Percentiles rank a stretch among this genome's conserved stretches.
Evolutionary conservation across 2,329 filamentous ascomycete genomes (phyloP).

Genomic region (Hypoxylon sp.): DNA sequence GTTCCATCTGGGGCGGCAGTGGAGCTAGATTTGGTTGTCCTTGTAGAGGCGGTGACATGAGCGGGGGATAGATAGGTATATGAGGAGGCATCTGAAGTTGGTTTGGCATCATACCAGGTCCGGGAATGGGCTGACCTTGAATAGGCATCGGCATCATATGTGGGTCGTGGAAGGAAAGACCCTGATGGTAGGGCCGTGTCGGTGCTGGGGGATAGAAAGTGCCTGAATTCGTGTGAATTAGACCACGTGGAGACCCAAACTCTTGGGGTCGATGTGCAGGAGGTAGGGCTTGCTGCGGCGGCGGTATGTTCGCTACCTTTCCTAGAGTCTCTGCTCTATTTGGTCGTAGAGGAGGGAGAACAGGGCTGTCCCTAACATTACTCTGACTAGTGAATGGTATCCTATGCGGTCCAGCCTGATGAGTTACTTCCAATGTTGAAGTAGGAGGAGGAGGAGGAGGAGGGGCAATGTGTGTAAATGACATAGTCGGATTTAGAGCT

Average conservation of each 20-base stretch:
- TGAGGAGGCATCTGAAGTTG: constrained; percentile 44
- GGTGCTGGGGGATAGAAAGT: constrained; percentile 56
- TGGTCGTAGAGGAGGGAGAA: constrained; percentile 57
- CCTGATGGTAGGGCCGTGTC: constrained; percentile 56
- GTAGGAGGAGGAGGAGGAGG: constrained; percentile 52
- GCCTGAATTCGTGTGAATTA: constrained; percentile 56
- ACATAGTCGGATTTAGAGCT: constrained; percentile 55
- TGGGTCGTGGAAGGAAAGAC: constrained; percentile 55
- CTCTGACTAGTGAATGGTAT: constrained; percentile 55
- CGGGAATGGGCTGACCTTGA: constrained; percentile 42
- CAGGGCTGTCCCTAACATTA: constrained; percentile 53
- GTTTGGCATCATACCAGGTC: constrained; percentile 43
- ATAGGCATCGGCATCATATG: constrained; percentile 49
- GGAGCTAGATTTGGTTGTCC: constrained; percentile 48
- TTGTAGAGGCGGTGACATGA: constrained; percentile 49
- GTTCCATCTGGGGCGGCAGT: constrained; percentile 49
- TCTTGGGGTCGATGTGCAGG: constrained; percentile 48
- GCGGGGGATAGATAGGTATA: constrained; percentile 45
- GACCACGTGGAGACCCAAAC: constrained; percentile 49
- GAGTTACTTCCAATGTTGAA: constrained; percentile 43
- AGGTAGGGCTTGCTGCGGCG: constrained; percentile 39
- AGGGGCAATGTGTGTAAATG: constrained; percentile 52
- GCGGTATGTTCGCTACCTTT: constrained; percentile 46
- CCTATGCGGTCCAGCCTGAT: constrained; percentile 43
- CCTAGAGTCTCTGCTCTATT: constrained; percentile 48